Evolutionary conservation across 2,329 filamentous ascomycete genomes (phyloP), one percentile per base, ranked within the genome.

Genomic region (Elsinoe fawcettii): DNA sequence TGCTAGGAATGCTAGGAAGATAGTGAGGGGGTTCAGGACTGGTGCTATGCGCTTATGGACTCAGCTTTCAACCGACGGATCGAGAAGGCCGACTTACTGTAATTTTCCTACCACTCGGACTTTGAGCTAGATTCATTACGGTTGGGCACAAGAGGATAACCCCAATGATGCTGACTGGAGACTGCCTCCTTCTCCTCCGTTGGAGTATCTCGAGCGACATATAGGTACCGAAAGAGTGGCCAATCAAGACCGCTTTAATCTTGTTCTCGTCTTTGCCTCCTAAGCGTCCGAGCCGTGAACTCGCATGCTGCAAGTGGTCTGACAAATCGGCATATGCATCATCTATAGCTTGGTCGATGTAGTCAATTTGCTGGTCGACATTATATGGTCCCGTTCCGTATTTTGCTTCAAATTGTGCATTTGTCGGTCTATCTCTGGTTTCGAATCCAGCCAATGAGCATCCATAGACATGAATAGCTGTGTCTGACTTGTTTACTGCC

Each of bases 331-430:
- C n/a, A 25, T 25, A 69, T 9, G 77, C 62, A 1, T 69, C 60
- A 14, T 72, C 66, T 1, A 83, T 61, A 22, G 72, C 71, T 2
- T 64, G 63, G 54, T 77, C 74, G 4, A 76, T 71, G 58, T 75
- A 73, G 5, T 71, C 62, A 32, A 83, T 80, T 63, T 82, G 78
- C 23, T 77, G 73, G 60, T 74, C 68, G 4, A 82, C 67, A 18
- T 71, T 67, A 55, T 75, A 73, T 5, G 72, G 73, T 9, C 44
- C 49, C 11, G 25, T 16, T 22, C 49, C 49, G 25, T 53, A 16
- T 25, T 53, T 37, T 5, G 49, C 49, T n/a, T 39, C 49, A 27
- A 53, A 53, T 8, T 12, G 20, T 16, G 49, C 11, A 11, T 53
- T 39, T 25, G 49, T 39, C 9, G 18, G 5, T 46, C 23, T 37